These are phyloP conservation scores for Ustilago bromivora DNA, from an alignment of 1,284 basidiomycete genomes.

Conservation along the genomic window DNA sequence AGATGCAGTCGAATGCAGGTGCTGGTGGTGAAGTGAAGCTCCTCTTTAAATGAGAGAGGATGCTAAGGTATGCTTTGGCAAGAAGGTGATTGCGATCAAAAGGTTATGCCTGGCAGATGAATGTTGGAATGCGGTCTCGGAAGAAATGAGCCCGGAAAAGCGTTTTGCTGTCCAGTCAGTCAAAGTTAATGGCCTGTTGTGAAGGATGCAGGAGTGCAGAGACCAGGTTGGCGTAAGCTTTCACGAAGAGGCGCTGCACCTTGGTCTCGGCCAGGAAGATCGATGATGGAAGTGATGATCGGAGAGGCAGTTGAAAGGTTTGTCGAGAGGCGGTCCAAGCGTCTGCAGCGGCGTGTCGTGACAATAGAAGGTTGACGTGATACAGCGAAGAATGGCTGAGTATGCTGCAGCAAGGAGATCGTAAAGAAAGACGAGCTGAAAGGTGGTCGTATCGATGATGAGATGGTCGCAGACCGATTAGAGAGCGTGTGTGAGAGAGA, in stretches of 20 bases:
- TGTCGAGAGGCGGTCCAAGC: conserved; percentile 13
- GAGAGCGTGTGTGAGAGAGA: not conserved
- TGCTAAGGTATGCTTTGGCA: not conserved
- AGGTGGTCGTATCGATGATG: not conserved
- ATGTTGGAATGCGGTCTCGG: not conserved
- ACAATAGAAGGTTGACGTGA: not conserved
- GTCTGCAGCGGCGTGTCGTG: conserved; percentile 3
- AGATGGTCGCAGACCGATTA: conserved; percentile 1
- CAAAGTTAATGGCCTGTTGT: not conserved
- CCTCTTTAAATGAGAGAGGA: not conserved
- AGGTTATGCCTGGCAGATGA: not conserved
- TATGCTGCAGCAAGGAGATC: not conserved
- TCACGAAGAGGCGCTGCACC: not conserved
- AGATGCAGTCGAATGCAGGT: not conserved
- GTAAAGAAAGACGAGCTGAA: not conserved
- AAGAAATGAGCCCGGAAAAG: not conserved
- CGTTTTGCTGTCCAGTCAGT: not conserved
- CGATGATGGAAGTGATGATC: not conserved
- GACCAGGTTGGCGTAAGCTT: not conserved
- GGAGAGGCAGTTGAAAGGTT: conserved; percentile 4
- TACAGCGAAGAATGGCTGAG: not conserved
- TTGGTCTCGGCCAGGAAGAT: not conserved
- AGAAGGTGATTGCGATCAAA: not conserved
- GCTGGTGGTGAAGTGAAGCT: not conserved
- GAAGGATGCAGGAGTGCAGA: conserved; percentile 8